These are phyloP conservation scores for Termitomyces sp. DNA, from an alignment of 768 basidiomycete species.

Conservation along the genomic window DNA sequence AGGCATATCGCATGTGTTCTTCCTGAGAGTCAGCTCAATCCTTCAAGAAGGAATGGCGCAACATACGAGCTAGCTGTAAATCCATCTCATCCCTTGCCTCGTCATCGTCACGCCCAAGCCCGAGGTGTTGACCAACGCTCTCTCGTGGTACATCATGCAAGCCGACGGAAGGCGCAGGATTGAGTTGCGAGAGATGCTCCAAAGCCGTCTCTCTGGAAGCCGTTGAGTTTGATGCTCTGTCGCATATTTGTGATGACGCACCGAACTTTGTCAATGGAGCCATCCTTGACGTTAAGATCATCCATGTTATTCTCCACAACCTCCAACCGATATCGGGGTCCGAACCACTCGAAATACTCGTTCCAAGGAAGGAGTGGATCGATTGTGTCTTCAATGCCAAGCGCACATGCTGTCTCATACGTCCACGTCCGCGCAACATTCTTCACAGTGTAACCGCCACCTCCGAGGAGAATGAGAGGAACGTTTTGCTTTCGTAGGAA, in stretches of 20 bases:
- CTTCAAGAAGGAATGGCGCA: neutral
- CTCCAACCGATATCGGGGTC: slow-evolving; percentile 89
- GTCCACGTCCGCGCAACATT: slow-evolving; percentile 96
- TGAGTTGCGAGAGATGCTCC: slow-evolving; percentile 38
- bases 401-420: slow-evolving; percentile 93
- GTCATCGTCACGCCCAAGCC: slow-evolving; percentile 48
- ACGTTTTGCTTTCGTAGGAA: slow-evolving; percentile 81
- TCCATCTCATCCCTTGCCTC: slow-evolving; percentile 61
- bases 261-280: slow-evolving; percentile 78
- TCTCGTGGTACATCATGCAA: slow-evolving; percentile 82
- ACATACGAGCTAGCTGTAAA: slow-evolving; percentile 64
- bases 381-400: slow-evolving; percentile 79
- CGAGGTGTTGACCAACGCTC: slow-evolving; percentile 60
- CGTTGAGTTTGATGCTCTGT: neutral
- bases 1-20: slow-evolving; percentile 69
- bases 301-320: slow-evolving; percentile 94
- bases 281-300: slow-evolving; percentile 81
- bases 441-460: slow-evolving; percentile 96
- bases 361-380: slow-evolving; percentile 81
- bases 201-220: slow-evolving; percentile 30
- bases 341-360: slow-evolving; percentile 97
- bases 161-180: slow-evolving; percentile 73
- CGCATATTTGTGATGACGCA: slow-evolving; percentile 28
- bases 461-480: slow-evolving; percentile 89
- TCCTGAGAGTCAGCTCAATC: neutral